These are phyloP conservation scores for Gaeumannomyces tritici DNA, from an alignment of 2,329 filamentous ascomycete genomes.

Conservation along the genomic window DNA sequence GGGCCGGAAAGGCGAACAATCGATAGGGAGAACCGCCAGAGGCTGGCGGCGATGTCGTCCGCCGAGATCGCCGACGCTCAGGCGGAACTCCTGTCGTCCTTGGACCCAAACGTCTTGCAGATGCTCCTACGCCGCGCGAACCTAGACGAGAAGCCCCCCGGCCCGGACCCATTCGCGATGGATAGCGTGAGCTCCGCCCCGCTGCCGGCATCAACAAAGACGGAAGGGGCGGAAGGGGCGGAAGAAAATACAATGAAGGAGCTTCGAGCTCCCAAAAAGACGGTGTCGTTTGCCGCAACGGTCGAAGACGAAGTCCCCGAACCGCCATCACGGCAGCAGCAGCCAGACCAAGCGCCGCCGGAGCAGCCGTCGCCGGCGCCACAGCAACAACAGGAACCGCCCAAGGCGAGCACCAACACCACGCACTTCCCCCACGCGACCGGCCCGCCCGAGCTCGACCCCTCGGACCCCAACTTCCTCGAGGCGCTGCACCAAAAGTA, in stretches of 20 bases:
- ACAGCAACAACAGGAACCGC: conserved; percentile 1
- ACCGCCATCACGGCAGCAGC: neutral
- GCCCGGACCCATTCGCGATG: conserved; percentile 29
- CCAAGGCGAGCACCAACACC: conserved; percentile 17
- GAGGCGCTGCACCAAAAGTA: conserved; percentile 81
- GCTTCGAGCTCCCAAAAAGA: conserved; percentile 16
- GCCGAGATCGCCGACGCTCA: conserved; percentile 75
- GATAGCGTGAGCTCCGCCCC: neutral
- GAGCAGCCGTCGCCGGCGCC: neutral
- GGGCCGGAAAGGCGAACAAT: conserved; percentile 57
- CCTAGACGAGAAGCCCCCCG: conserved; percentile 49
- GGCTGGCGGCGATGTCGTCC: conserved; percentile 67
- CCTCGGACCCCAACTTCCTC: conserved; percentile 74
- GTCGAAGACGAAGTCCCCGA: conserved; percentile 4
- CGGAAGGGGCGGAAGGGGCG: neutral
- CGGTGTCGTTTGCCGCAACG: conserved; percentile 13
- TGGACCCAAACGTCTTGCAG: conserved; percentile 69
- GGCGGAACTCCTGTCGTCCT: conserved; percentile 65
- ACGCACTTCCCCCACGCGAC: conserved; percentile 54
- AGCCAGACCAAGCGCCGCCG: neutral
- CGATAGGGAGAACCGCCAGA: conserved; percentile 69
- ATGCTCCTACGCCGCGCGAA: conserved; percentile 67
- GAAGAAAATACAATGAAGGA: neutral
- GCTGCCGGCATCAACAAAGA: neutral
- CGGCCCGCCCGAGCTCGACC: conserved; percentile 65